phyloP scores from a whole-genome alignment of 768 basidiomycete species.

The Russula sp. region DNA sequence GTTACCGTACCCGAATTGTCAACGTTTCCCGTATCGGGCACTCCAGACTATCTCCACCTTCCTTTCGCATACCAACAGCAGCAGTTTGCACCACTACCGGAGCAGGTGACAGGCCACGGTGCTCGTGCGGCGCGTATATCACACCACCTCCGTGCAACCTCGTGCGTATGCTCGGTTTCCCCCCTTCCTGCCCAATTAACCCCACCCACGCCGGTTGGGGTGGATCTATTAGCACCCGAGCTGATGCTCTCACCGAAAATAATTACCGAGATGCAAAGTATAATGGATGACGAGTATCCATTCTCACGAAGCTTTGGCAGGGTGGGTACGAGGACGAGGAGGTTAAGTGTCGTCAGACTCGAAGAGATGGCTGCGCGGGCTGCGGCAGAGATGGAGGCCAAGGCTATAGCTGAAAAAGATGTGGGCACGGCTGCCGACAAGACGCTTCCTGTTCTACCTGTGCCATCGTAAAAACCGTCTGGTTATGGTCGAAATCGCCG shows the following conservation, averaged over 20 bases:
- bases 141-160: constrained; percentile 51
- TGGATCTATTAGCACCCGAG: constrained; percentile 51
- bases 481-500: constrained; percentile 21
- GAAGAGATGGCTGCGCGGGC: constrained; percentile 65
- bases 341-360: constrained; percentile 58
- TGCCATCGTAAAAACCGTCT: constrained; percentile 40
- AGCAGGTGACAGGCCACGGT: constrained; percentile 55
- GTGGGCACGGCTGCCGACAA: constrained; percentile 36
- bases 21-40: constrained; percentile 26
- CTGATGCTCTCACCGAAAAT: constrained; percentile 64
- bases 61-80: constrained; percentile 26
- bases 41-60: constrained; percentile 30
- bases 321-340: constrained; percentile 35
- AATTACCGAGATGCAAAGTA: constrained; percentile 22
- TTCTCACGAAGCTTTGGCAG: constrained; percentile 2
- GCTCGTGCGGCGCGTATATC: constrained; percentile 52
- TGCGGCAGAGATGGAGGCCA: constrained; percentile 7
- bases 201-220: constrained; percentile 7
- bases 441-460: constrained; percentile 55
- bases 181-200: constrained; percentile 42
- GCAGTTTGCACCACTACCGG: constrained; percentile 22
- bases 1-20: constrained; percentile 31
- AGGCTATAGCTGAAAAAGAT: constrained; percentile 28
- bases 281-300: neutral
- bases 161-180: constrained; percentile 56